Evolutionary conservation across 352 stramenopile species (phyloP).

Genomic region (Globisporangium recalcitrans): DNA sequence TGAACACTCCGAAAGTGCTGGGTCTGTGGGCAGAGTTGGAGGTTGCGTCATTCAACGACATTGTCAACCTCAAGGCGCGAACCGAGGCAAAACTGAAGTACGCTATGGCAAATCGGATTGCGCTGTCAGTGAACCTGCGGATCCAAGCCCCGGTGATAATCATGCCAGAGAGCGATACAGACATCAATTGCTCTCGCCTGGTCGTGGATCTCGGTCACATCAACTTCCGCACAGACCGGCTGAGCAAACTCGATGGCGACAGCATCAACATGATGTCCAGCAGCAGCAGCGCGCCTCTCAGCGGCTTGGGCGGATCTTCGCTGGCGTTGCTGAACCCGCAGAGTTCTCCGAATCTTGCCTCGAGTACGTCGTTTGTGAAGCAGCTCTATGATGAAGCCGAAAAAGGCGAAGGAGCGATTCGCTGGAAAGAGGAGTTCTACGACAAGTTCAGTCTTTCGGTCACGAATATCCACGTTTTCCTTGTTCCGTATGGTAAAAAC

Average conservation of each 20-base stretch:
- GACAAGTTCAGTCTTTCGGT: conserved; percentile 86
- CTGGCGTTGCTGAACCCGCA: conserved; percentile 38
- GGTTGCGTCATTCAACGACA: conserved; percentile 86
- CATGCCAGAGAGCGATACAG: conserved; percentile 74
- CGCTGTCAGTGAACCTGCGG: conserved; percentile 68
- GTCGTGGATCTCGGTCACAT: conserved; percentile 82
- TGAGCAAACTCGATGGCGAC: conserved; percentile 74
- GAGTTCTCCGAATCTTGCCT: conserved; percentile 35
- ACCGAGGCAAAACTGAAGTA: conserved; percentile 88
- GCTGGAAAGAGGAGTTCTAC: conserved; percentile 90
- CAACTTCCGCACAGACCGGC: conserved; percentile 74
- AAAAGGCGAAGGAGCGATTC: conserved; percentile 73
- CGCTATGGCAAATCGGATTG: conserved; percentile 82
- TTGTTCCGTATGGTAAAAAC: conserved; percentile 71
- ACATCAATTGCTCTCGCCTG: conserved; percentile 72
- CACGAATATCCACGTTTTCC: conserved; percentile 76
- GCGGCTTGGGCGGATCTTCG: conserved; percentile 26
- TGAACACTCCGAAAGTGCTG: conserved; percentile 71
- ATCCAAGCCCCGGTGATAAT: conserved; percentile 87
- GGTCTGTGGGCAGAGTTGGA: conserved; percentile 85
- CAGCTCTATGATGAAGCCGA: conserved; percentile 86
- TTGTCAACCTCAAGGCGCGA: conserved; percentile 84
- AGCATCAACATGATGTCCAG: conserved; percentile 29
- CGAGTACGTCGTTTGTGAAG: conserved; percentile 77
- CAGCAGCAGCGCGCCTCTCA: conserved; percentile 24